Percentiles rank a stretch among this genome's conserved stretches.
Conservation (phyloP, 129 eudicot species). For the Escallonia herrerae region DNA sequence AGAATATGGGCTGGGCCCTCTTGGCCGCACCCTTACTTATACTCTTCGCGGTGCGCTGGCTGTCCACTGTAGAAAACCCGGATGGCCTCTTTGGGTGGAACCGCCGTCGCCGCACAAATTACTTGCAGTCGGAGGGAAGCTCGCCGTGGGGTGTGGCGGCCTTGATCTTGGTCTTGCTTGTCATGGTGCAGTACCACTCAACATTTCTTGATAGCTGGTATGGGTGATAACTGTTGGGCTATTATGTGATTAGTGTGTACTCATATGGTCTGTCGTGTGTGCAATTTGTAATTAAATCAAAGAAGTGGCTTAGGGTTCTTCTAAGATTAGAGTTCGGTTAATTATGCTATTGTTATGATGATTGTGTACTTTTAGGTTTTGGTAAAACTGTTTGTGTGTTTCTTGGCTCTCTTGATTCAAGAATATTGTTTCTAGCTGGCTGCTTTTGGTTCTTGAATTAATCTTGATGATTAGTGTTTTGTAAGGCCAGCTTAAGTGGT, state of each 20-base stretch:
- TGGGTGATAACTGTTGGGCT: slow-evolving; percentile 12
- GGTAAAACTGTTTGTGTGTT: neutral
- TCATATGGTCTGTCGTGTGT: too few relatives aligned
- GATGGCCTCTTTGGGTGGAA: slow-evolving; percentile 41
- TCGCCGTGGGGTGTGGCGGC: slow-evolving; percentile 95
- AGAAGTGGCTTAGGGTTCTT: too few relatives aligned
- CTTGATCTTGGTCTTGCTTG: slow-evolving; percentile 60
- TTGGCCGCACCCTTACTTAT: slow-evolving; percentile 53
- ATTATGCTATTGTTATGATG: too few relatives aligned
- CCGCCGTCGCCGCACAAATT: slow-evolving; percentile 35
- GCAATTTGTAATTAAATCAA: too few relatives aligned
- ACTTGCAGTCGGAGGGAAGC: slow-evolving; percentile 38
- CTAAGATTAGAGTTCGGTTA: neutral
- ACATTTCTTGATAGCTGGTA: slow-evolving; percentile 66
- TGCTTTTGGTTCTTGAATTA: too few relatives aligned
- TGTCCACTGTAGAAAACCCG: slow-evolving; percentile 52
- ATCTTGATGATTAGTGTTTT: too few relatives aligned
- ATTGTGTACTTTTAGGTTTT: too few relatives aligned
- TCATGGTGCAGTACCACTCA: slow-evolving; percentile 71
- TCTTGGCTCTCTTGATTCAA: too few relatives aligned
- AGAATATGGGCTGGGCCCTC: slow-evolving; percentile 58
- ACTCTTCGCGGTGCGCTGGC: slow-evolving; percentile 63
- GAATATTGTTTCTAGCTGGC: too few relatives aligned
- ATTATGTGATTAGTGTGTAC: neutral
- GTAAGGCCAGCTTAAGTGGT: too few relatives aligned